phyloP scores from a whole-genome alignment of 2,329 filamentous ascomycete genomes.

The Graphium sp. region DNA sequence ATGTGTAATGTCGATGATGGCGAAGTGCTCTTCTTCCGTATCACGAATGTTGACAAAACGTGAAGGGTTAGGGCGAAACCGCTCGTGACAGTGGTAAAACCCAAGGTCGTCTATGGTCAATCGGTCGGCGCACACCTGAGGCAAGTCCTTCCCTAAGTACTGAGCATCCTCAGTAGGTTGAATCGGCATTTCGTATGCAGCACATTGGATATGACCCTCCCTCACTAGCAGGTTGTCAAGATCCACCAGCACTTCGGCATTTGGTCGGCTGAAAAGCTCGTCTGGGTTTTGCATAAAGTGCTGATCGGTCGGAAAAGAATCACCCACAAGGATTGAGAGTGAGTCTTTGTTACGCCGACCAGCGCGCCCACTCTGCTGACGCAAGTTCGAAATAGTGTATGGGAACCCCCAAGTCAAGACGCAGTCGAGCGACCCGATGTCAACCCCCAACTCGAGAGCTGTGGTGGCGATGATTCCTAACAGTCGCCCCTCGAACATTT shows the following conservation, averaged over 20 bases:
- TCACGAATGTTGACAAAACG: constrained; percentile 77
- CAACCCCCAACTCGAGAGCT: constrained; percentile 82
- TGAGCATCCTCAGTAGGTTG: constrained; percentile 53
- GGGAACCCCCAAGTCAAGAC: constrained; percentile 91
- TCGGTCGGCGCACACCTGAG: constrained; percentile 54
- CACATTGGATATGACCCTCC: constrained; percentile 91
- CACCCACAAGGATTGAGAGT: constrained; percentile 74
- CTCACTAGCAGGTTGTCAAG: constrained; percentile 80
- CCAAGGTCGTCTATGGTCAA: constrained; percentile 55
- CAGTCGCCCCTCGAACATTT: constrained; percentile 94
- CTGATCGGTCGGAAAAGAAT: constrained; percentile 81
- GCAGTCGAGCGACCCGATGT: constrained; percentile 86
- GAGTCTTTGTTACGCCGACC: constrained; percentile 88
- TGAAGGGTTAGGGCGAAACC: constrained; percentile 74
- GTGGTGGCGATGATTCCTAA: constrained; percentile 89
- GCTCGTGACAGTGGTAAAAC: constrained; percentile 79
- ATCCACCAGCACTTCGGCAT: constrained; percentile 79
- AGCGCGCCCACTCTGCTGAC: constrained; percentile 87
- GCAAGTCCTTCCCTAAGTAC: constrained; percentile 64
- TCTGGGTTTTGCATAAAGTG: constrained; percentile 95
- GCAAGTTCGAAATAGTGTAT: constrained; percentile 84
- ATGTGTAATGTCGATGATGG: constrained; percentile 76
- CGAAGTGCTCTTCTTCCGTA: constrained; percentile 79
- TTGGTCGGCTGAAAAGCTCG: constrained; percentile 83
- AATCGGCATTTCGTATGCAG: constrained; percentile 88